Evolutionary conservation across 2,329 filamentous ascomycete species (phyloP).

Genomic region (Epichloe aotearoae): DNA sequence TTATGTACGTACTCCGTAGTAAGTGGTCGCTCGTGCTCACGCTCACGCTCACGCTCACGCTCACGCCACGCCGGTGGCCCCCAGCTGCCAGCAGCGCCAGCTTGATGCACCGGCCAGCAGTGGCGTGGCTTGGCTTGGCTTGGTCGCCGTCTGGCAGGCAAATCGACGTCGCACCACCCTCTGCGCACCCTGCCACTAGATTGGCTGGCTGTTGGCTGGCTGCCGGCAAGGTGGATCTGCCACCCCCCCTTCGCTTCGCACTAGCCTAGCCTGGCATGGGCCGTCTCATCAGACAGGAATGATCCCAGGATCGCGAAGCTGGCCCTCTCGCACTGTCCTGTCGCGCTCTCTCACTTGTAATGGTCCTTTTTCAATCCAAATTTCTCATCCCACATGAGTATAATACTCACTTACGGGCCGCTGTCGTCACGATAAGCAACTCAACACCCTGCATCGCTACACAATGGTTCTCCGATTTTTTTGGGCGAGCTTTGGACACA

Average conservation of each 20-base stretch:
- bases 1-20: no score
- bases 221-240: not conserved
- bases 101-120: not conserved
- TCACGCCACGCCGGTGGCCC: not conserved
- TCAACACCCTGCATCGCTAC: not conserved
- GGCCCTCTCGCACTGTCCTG: no score
- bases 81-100: not conserved
- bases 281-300: not conserved
- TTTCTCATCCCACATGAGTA: not conserved
- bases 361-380: not conserved
- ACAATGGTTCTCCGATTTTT: no score
- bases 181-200: not conserved
- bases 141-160: not conserved
- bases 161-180: not conserved
- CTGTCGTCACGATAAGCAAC: not conserved
- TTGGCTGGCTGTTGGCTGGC: not conserved
- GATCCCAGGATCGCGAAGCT: not conserved
- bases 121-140: not conserved
- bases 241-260: not conserved
- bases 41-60: not conserved
- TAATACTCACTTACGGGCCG: not conserved
- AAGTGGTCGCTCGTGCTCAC: not conserved
- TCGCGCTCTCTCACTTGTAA: no score
- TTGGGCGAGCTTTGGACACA: not conserved
- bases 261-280: not conserved